Percentiles rank a stretch among this genome's conserved stretches.
phyloP scores from a whole-genome alignment of 345 rosid species.

The Leavenworthia alabamica region DNA sequence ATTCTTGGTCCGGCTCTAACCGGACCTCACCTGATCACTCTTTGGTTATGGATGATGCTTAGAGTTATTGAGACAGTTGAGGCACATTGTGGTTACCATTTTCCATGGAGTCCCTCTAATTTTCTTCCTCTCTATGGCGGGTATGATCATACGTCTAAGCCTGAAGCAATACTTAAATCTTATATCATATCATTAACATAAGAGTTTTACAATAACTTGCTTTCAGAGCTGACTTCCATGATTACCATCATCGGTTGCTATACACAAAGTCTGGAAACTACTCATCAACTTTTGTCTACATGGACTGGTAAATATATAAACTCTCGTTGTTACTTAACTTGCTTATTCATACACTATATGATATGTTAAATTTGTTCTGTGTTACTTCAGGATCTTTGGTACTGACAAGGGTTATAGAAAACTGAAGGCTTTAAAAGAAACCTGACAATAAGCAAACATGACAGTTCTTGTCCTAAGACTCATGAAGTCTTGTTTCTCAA shows the following conservation, averaged over 20 bases:
- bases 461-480: not conserved
- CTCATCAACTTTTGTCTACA: conserved; percentile 84
- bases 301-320: conserved; percentile 76
- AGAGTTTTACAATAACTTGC: not conserved
- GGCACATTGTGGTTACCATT: conserved; percentile 98
- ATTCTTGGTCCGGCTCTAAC: conserved; percentile 92
- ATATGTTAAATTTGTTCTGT: not conserved
- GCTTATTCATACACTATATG: not conserved
- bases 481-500: too few relatives aligned
- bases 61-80: conserved; percentile 96
- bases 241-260: conserved; percentile 91
- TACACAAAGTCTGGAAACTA: conserved; percentile 98
- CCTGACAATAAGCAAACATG: conserved; percentile 35
- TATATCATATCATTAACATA: not conserved
- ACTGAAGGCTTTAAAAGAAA: conserved; percentile 62
- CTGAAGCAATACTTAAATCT: not conserved
- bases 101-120: conserved; percentile 95
- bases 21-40: conserved; percentile 85
- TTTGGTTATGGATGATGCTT: conserved; percentile 91
- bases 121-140: conserved; percentile 94
- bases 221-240: conserved; percentile 95
- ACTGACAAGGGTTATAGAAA: conserved; percentile 92
- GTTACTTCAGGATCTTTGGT: conserved; percentile 71
- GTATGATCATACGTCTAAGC: conserved; percentile 36
- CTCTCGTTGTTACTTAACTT: not conserved